These are phyloP conservation scores for Psilocybe azurescens DNA, from an alignment of 768 basidiomycete species.

Conservation along the genomic window DNA sequence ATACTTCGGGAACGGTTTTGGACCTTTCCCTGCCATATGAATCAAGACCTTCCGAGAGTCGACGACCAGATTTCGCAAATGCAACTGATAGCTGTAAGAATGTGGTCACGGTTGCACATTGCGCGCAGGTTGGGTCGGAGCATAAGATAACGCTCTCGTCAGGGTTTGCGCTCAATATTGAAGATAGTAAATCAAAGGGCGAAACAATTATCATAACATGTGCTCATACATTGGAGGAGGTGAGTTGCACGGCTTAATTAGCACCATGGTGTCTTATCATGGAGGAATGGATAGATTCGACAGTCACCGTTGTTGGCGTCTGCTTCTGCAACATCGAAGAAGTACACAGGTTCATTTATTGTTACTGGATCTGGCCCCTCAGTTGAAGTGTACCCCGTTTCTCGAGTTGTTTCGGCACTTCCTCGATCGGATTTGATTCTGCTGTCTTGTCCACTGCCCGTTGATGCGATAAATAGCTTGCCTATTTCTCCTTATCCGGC, in stretches of 20 bases:
- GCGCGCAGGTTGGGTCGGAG: constrained; percentile 37
- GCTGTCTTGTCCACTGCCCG: constrained; percentile 36
- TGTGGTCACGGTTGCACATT: constrained; percentile 59
- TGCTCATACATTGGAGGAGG: constrained; percentile 70
- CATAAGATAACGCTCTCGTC: constrained; percentile 58
- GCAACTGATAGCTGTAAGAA: constrained; percentile 31
- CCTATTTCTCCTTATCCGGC: constrained; percentile 71
- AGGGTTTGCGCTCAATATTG: constrained; percentile 56
- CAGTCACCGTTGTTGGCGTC: constrained; percentile 31
- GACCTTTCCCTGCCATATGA: constrained; percentile 52
- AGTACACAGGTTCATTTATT: constrained; percentile 48
- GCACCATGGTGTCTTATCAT: not conserved
- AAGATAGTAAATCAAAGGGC: constrained; percentile 16
- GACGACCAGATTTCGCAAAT: constrained; percentile 27
- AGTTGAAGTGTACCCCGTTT: constrained; percentile 42
- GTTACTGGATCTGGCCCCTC: constrained; percentile 42
- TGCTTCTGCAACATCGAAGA: constrained; percentile 13
- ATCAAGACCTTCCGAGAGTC: constrained; percentile 41
- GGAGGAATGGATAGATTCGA: constrained; percentile 28
- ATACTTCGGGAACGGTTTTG: constrained; percentile 47
- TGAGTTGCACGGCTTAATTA: constrained; percentile 21
- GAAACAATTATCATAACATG: constrained; percentile 55
- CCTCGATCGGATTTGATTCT: constrained; percentile 63
- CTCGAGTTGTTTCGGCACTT: constrained; percentile 56
- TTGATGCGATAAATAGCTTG: constrained; percentile 43